Evolutionary conservation across 495 filamentous ascomycete species (phyloP), one percentile per base, ranked within the genome.

Genomic region (Tuber borchii): DNA sequence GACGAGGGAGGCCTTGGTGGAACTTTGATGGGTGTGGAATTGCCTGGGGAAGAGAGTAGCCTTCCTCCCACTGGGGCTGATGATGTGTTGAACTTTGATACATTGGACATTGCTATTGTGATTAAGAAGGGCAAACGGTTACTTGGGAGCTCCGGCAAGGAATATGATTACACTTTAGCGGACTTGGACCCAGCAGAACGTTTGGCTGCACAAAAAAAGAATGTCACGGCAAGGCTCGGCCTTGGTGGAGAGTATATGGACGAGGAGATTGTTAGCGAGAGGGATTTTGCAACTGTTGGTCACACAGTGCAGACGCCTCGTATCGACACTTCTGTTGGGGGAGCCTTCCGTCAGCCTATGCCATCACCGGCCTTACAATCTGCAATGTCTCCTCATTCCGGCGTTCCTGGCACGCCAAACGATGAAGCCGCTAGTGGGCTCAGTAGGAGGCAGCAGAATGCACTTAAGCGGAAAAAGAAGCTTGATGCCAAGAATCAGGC

Each of bases 381-480:
- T 8, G 81, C 86, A 7, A 85, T 86, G 39, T 90, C 90, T 4
- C 88, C 89, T 7, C 88, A 89, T 71, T 76, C 69, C 40, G 77
- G 74, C 65, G 51, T 73, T 14, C 81, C 85, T 17, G 83, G 85
- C 74, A 87, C 87, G 69, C 87, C 86, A 79, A 85, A 80, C 73
- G 93, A 93, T 72, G 93, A 95, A 43, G 76, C 79, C 9, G 73
- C 71, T 72, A 83, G 88, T 0, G 90, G 89, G 5, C 85, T 98
- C 22, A 97, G 94, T 85, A 92, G 93, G 75, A 90, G 95, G 20
- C 95, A 98, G 82, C 87, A 97, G 42, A 99, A 98, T 81, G 92
- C 93, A 73, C 86, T 99, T 16, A 99, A 99, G 83, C 89, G 95
- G 22, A 97, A 96, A 82, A 90, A 92, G 44, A 97, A 95, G 82